These are phyloP conservation scores for Leccinellum luteum DNA, from an alignment of 768 basidiomycete genomes.

Conservation along the genomic window DNA sequence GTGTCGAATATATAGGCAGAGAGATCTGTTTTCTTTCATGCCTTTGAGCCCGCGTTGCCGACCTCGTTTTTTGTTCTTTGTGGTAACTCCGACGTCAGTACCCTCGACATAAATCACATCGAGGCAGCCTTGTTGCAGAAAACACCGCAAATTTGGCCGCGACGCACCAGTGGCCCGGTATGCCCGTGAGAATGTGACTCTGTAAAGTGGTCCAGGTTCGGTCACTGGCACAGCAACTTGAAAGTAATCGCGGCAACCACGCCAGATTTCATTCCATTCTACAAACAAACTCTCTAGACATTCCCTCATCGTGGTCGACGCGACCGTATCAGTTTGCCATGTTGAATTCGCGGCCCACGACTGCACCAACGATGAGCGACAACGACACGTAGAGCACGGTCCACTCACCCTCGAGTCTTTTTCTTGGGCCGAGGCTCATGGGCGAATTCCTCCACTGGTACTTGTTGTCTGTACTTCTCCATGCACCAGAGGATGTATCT, in stretches of 20 bases:
- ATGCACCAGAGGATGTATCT: constrained; percentile 87
- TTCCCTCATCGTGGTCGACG: constrained; percentile 38
- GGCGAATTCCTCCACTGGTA: constrained; percentile 56
- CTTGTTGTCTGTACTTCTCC: constrained; percentile 69
- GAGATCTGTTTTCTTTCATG: constrained; percentile 36
- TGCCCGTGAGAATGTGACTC: constrained; percentile 31
- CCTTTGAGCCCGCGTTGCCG: constrained; percentile 37
- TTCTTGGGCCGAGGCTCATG: constrained; percentile 69
- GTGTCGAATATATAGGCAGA: constrained; percentile 29
- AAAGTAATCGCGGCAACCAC: constrained; percentile 7
- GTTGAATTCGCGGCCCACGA: constrained; percentile 72
- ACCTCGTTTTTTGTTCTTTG: constrained; percentile 41
- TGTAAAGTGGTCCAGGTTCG: constrained; percentile 18
- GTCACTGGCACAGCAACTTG: constrained; percentile 7
- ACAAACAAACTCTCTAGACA: constrained; percentile 7
- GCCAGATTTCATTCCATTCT: constrained; percentile 6
- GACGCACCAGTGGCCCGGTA: constrained; percentile 18
- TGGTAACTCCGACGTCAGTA: constrained; percentile 36
- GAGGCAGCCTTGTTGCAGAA: constrained; percentile 35
- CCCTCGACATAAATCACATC: constrained; percentile 36
- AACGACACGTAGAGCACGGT: neutral
- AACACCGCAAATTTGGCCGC: constrained; percentile 15
- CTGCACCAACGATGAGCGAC: constrained; percentile 33
- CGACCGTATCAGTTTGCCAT: constrained; percentile 73
- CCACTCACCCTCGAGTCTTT: constrained; percentile 72